These are phyloP conservation scores for Phytophthora lateralis DNA, from an alignment of 352 stramenopile species.

Conservation along the genomic window DNA sequence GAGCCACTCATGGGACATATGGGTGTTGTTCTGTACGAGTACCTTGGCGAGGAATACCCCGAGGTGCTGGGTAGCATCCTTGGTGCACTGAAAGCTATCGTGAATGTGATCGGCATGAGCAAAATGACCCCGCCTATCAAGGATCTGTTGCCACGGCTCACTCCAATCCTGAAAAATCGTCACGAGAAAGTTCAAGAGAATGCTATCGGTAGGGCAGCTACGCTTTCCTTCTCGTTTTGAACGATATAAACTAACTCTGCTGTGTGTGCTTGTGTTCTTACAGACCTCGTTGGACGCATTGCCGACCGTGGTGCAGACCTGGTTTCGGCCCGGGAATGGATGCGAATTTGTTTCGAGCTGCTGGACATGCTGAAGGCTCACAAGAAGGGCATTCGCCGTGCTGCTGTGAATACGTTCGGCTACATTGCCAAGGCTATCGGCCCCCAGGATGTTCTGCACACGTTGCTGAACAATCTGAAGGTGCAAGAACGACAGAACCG, in stretches of 20 bases:
- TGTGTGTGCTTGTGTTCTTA: conserved; percentile 3
- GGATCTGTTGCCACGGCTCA: conserved; percentile 98
- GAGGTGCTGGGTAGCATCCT: conserved; percentile 99
- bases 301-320: conserved; percentile 97
- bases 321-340: conserved; percentile 99
- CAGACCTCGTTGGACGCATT: conserved; percentile 97
- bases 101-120: conserved; percentile 99
- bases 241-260: neutral
- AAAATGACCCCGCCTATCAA: conserved; percentile 99
- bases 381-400: conserved; percentile 98
- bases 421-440: conserved; percentile 99
- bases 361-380: conserved; percentile 99
- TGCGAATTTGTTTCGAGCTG: conserved; percentile 99
- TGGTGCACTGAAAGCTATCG: conserved; percentile 97
- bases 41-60: conserved; percentile 99
- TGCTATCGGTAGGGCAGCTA: conserved; percentile 72
- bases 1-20: conserved; percentile 99
- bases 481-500: conserved; percentile 99
- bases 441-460: conserved; percentile 99
- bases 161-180: conserved; percentile 98
- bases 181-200: conserved; percentile 99
- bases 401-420: conserved; percentile 99
- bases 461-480: conserved; percentile 99
- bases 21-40: conserved; percentile 99
- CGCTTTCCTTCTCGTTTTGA: neutral